phyloP scores from a whole-genome alignment of 257 asterid genomes.

The Solanum lycopersicoides region DNA sequence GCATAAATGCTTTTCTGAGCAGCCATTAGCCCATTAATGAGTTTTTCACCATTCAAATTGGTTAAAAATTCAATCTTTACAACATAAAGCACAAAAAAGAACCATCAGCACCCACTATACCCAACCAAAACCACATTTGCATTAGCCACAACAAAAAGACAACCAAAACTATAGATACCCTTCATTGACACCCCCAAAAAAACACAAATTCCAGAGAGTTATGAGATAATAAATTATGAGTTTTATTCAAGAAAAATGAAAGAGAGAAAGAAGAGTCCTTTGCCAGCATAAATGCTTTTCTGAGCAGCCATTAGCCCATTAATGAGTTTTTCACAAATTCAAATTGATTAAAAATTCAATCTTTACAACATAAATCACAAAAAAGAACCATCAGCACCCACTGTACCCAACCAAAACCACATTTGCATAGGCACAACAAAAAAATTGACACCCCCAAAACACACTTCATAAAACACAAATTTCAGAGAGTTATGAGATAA shows the following conservation, averaged over 20 bases:
- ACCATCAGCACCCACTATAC: neutral
- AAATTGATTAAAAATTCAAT: neutral
- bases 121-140: neutral
- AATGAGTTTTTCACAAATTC: conserved; percentile 22
- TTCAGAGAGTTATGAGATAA: neutral
- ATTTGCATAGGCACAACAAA: neutral
- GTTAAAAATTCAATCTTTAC: neutral
- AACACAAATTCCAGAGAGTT: neutral
- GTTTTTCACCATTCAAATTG: conserved; percentile 11
- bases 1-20: conserved; percentile 97
- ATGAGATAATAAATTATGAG: neutral
- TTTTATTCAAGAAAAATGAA: neutral
- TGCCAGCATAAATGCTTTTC: conserved; percentile 95
- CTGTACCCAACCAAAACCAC: neutral
- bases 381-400: neutral
- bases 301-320: conserved; percentile 86
- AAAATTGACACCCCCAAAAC: neutral
- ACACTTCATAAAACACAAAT: too few species aligned
- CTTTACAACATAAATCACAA: neutral
- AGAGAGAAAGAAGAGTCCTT: conserved; percentile 30
- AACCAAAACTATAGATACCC: neutral
- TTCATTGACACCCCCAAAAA: neutral
- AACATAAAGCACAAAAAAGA: neutral
- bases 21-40: conserved; percentile 63
- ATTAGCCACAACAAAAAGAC: neutral